Conservation (phyloP, 2,329 filamentous ascomycete genomes). For the Cladosporium sp. region DNA sequence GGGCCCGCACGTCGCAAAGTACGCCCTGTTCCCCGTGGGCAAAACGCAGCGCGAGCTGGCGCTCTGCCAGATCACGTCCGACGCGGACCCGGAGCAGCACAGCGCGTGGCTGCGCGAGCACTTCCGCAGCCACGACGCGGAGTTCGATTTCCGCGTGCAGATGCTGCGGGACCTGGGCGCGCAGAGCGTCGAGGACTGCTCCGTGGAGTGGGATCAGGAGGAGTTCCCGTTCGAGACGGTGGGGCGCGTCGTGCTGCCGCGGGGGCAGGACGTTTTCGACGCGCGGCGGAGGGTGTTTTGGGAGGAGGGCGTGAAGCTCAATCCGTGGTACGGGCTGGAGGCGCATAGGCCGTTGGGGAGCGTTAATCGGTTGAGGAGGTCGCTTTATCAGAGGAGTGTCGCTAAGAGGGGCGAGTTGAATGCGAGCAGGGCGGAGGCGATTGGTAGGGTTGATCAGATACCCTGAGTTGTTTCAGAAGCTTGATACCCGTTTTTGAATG, state of each 20-base stretch:
- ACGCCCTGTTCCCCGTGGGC: slow-evolving; percentile 24
- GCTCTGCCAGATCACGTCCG: slow-evolving; percentile 13
- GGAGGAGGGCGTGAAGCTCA: slow-evolving; percentile 28
- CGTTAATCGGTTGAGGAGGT: slow-evolving; percentile 26
- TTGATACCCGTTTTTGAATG: no score
- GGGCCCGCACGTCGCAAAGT: slow-evolving; percentile 27
- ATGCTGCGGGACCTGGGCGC: slow-evolving; percentile 25
- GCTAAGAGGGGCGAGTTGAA: slow-evolving; percentile 23
- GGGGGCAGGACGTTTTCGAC: slow-evolving; percentile 22
- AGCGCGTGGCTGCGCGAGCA: slow-evolving; percentile 25
- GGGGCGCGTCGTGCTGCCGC: slow-evolving; percentile 23
- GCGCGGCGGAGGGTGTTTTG: slow-evolving; percentile 24
- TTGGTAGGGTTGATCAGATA: slow-evolving; percentile 22
- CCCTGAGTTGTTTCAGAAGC: slow-evolving; percentile 12
- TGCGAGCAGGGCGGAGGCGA: slow-evolving; percentile 13
- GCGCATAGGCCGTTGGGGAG: slow-evolving; percentile 26
- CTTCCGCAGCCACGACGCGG: slow-evolving; percentile 19
- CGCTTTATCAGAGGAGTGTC: slow-evolving; percentile 25
- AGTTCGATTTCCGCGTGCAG: slow-evolving; percentile 30
- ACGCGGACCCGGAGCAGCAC: slow-evolving; percentile 22
- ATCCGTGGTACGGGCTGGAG: slow-evolving; percentile 24
- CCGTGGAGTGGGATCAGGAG: slow-evolving; percentile 27
- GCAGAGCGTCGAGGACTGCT: slow-evolving; percentile 28
- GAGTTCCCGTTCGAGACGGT: slow-evolving; percentile 29
- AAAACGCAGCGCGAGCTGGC: slow-evolving; percentile 19